A percentile compares a stretch with the other conserved stretches of the same genome.
Conservation (phyloP, 2,329 filamentous ascomycete species). For the Neonectria punicea region DNA sequence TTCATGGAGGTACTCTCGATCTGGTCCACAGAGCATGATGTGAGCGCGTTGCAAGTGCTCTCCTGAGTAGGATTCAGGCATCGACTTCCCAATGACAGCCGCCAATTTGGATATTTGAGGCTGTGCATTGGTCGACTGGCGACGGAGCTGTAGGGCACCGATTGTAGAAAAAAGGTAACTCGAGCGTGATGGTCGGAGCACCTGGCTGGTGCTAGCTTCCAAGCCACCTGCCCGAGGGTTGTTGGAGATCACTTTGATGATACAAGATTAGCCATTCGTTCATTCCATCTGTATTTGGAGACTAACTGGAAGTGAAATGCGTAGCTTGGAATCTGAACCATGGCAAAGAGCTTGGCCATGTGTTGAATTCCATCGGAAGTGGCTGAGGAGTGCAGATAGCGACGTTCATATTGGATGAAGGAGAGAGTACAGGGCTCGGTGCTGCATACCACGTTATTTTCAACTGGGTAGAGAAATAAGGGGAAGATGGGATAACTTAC, state of each 20-base stretch:
- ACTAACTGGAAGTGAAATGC: background rate
- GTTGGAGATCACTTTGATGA: background rate
- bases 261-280: background rate
- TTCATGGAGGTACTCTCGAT: background rate
- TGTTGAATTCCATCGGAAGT: conserved; percentile 1
- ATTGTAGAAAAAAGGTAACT: background rate
- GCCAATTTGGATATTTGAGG: background rate
- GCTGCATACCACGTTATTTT: background rate
- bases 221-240: background rate
- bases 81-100: background rate
- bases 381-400: conserved; percentile 1
- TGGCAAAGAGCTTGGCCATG: conserved; percentile 13
- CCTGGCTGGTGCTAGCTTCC: background rate
- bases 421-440: background rate
- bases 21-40: background rate
- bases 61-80: conserved; percentile 9
- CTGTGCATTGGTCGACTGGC: background rate
- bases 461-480: background rate
- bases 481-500: background rate
- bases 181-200: background rate
- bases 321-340: conserved; percentile 15
- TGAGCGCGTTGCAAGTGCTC: conserved; percentile 9
- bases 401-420: background rate
- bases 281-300: too few relatives aligned
- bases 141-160: background rate